A percentile compares a stretch with the other conserved stretches of the same genome.
phyloP scores from a whole-genome alignment of 495 filamentous ascomycete genomes.

The Aspergillus biplanus region DNA sequence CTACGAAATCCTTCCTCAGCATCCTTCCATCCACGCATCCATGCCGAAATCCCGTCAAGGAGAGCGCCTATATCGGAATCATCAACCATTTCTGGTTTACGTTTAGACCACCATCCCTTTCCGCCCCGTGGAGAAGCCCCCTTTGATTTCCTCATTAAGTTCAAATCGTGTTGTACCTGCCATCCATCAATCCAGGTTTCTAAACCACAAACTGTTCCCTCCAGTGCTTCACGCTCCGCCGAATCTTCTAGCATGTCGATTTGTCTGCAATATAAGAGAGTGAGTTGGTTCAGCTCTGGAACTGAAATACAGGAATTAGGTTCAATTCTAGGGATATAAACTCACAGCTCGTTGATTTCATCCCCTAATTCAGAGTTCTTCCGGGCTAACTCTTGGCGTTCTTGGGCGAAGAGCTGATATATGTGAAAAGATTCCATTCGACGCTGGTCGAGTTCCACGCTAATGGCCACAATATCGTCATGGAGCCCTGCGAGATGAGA shows the following conservation, averaged over 20 bases:
- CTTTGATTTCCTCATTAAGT: constrained; percentile 11
- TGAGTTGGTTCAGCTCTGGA: no score
- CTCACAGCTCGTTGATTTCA: constrained; percentile 41
- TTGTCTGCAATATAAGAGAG: constrained; percentile 24
- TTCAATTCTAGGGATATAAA: background rate
- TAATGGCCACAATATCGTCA: constrained; percentile 32
- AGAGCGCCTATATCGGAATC: constrained; percentile 33
- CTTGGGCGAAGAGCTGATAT: constrained; percentile 34
- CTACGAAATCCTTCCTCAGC: constrained; percentile 40
- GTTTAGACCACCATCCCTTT: constrained; percentile 26
- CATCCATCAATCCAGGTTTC: constrained; percentile 37
- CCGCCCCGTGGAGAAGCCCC: constrained; percentile 9
- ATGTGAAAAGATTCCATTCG: constrained; percentile 40
- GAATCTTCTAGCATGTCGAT: constrained; percentile 38
- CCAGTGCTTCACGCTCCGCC: constrained; percentile 41
- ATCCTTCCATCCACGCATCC: constrained; percentile 49
- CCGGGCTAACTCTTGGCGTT: constrained; percentile 30
- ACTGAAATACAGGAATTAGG: constrained; percentile 3
- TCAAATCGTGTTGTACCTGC: constrained; percentile 28
- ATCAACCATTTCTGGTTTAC: constrained; percentile 17
- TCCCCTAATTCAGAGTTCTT: constrained; percentile 35
- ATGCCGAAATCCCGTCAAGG: constrained; percentile 42
- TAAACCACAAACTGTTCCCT: constrained; percentile 41
- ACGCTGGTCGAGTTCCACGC: constrained; percentile 33
- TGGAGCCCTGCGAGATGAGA: constrained; percentile 30